Percentiles rank a stretch among this genome's conserved stretches.
Evolutionary conservation across 2,329 filamentous ascomycete species (phyloP).

Genomic region (Fonsecaea erecta): DNA sequence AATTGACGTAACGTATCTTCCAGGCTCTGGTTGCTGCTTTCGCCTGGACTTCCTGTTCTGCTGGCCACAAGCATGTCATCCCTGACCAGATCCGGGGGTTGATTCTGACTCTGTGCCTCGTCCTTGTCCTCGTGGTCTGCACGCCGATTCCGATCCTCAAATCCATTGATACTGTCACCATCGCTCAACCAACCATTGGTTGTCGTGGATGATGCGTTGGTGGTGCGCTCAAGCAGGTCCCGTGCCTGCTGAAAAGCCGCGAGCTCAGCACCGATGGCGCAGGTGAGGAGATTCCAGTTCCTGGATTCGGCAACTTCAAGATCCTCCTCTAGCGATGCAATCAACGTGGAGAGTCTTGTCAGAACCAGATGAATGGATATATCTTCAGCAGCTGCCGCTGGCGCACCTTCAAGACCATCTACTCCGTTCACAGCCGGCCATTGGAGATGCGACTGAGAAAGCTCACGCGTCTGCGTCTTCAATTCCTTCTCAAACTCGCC

Average conservation of each 20-base stretch:
- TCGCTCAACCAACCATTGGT: neutral
- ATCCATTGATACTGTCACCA: neutral
- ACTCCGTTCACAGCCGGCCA: neutral
- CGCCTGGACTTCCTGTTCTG: constrained; percentile 18
- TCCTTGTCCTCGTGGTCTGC: constrained; percentile 19
- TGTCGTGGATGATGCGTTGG: neutral
- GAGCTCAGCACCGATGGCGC: constrained; percentile 66
- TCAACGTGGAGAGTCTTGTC: constrained; percentile 29
- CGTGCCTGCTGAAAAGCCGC: constrained; percentile 56
- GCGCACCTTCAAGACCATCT: neutral
- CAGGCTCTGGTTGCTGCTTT: constrained; percentile 36
- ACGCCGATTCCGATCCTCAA: constrained; percentile 9
- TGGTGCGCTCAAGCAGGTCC: constrained; percentile 39
- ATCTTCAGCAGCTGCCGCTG: constrained; percentile 1
- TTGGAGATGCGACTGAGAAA: constrained; percentile 25
- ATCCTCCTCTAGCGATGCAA: constrained; percentile 52
- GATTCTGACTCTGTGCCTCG: constrained; percentile 15
- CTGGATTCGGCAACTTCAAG: constrained; percentile 57
- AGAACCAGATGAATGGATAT: constrained; percentile 21
- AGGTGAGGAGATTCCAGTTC: constrained; percentile 66
- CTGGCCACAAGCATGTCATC: constrained; percentile 2
- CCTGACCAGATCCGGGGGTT: constrained; percentile 24
- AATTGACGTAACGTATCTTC: constrained; percentile 35
- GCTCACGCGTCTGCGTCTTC: constrained; percentile 48
- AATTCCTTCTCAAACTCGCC: constrained; percentile 58